phyloP scores from a whole-genome alignment of 2,329 filamentous ascomycete genomes.

The Annulohypoxylon truncatum region DNA sequence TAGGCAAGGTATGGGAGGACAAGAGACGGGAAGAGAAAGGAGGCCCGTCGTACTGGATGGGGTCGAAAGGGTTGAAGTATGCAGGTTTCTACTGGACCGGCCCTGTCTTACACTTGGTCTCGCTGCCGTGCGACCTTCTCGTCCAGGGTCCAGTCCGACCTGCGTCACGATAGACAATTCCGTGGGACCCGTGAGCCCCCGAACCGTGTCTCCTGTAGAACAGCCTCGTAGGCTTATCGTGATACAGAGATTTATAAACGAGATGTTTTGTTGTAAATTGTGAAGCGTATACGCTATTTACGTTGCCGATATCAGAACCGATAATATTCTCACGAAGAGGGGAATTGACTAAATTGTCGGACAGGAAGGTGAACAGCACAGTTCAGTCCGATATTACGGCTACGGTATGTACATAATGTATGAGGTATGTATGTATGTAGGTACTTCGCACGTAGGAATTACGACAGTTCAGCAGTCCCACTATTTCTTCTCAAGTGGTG shows the following conservation, averaged over 20 bases:
- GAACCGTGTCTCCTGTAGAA: conserved; percentile 24
- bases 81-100: conserved; percentile 32
- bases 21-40: conserved; percentile 31
- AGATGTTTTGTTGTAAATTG: background rate
- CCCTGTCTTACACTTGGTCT: conserved; percentile 17
- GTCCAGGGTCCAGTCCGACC: conserved; percentile 23
- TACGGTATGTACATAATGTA: background rate
- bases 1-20: conserved; percentile 39
- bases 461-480: conserved; percentile 30
- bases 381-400: conserved; percentile 10
- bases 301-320: conserved; percentile 25
- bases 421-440: background rate
- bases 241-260: conserved; percentile 1
- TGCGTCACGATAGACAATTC: conserved; percentile 33
- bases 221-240: conserved; percentile 5
- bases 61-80: conserved; percentile 37
- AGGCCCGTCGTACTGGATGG: conserved; percentile 30
- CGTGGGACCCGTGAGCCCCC: conserved; percentile 22
- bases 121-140: conserved; percentile 37
- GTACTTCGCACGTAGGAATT: conserved; percentile 8
- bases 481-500: conserved; percentile 14
- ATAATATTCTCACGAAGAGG: background rate
- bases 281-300: conserved; percentile 1
- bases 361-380: background rate
- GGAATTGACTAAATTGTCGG: conserved; percentile 2